Evolutionary conservation across 148 eudicot species (phyloP), one percentile per base, ranked within the genome.

Genomic region (Rhododendron griersonianum): DNA sequence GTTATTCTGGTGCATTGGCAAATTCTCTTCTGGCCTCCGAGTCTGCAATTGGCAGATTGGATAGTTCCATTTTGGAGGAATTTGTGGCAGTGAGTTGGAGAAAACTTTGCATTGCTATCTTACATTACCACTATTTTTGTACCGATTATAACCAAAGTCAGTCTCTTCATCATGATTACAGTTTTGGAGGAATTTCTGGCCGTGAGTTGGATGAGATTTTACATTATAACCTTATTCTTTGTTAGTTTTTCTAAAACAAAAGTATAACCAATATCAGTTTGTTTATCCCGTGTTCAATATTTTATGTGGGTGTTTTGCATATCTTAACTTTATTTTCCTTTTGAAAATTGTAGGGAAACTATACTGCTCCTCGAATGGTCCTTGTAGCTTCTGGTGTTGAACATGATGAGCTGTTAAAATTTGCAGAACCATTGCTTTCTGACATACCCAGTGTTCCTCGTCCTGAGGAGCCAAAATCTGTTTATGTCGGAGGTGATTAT

Each of bases 351-450:
- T 88, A 97, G 98, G 94, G 90, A 84, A 92, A 97, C 78, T 97
- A 93, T 85, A 94, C 98, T 84, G 99, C 95, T 87, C 90, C 98
- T 35, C 92, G 98, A 83, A 93, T 97, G 91, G 98, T 95, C 25
- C 98, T 97, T 91, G 95, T 96, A 87, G 98, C 99, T 85, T 93
- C 95, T 61, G 99, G 99, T 81, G 98, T 97, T 89, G 98, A 95
- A 81, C 99, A 95, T 81, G 95, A 92, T 73, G 94, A 95, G 82
- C 87, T 97, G 67, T 69, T 95, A 41, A 92, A 97, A 88, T 48
- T 90, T 89, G 98, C 96, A n/a, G 98, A 95, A 81, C 98, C 99
- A 28, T 98, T 97, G 89, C 83, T 97, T 48, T 91, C 93, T 78
- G 98, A 93, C 85, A 83, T 94, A 69, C 90, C 94, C 65, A 83